Evolutionary conservation across 2,329 filamentous ascomycete species (phyloP), one percentile per base, ranked within the genome.

Genomic region (Catunica adiposa): DNA sequence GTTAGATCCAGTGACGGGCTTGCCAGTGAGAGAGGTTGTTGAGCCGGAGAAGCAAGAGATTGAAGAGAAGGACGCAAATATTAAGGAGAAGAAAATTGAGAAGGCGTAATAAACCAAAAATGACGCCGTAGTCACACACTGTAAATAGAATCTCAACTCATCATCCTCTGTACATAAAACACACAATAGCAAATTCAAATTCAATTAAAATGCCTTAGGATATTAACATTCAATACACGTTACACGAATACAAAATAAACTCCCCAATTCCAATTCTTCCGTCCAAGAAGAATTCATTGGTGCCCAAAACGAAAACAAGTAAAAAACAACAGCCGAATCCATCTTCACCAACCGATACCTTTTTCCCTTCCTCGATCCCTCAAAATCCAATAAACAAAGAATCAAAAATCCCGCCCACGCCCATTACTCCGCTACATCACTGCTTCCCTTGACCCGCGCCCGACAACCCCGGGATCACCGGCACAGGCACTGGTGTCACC

Each of bases 401-500:
- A 34, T 34, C 29, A 34, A 34, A 34, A 11, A 17, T n/a, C 40
- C 40, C 20, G 11, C 3, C n/a, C 37, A 2, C 40, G 8, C 20
- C 17, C 31, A 52, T 37, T 23, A 17, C 29, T 38, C 23, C 11
- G 11, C 26, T n/a, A 15, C 50, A 11, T 22, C 20, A 31, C 48
- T 56, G 34, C 37, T 52, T 38, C 31, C 38, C 29, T 20, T 25
- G 56, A 15, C 25, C 25, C 3, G 22, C 29, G 15, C 42, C 38
- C 4, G 29, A 48, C 42, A 51, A 48, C 40, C 57, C 51, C 3
- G 70, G 70, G 50, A 71, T 70, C 15, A 67, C 65, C 3, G 70
- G 70, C 23, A 72, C 64, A 3, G 70, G 70, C 7, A 72, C 70
- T 5, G 70, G 70, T 20, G 70, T 72, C 34, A 72, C 69, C 61